Evolutionary conservation across 257 asterid species (phyloP), one percentile per base, ranked within the genome.

Genomic region (Primulina huaijiensis): DNA sequence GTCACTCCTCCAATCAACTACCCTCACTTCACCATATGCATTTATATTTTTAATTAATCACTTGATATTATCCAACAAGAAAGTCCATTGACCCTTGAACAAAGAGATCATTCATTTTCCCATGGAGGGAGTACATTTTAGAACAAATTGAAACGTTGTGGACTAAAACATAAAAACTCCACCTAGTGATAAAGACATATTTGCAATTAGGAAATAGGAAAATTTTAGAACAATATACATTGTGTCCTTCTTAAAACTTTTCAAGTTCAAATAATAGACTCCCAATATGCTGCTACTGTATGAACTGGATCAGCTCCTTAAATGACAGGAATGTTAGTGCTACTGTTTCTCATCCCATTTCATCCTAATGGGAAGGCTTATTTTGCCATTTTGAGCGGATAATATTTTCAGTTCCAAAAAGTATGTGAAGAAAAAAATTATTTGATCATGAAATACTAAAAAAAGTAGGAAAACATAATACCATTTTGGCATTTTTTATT

Each of bases 61-160:
- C 50, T 64, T 10, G 23, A n/a, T 67, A 29, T 56, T 64, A 16
- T 69, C 27, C 23, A 38, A 67, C 57, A 50, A 50, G 14, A 50
- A 50, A 50, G 20, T 50, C 14, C 57, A 50, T 16, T 50, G 20
- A 16, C 21, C 57, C 57, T 16, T 14, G 14, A 50, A 16, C 16
- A 50, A 50, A 50, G 21, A 14, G 57, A 50, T 50, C 57, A 16
- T 50, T 5, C 20, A 16, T 21, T 50, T 16, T 16, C 57, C 57
- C 21, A 50, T 50, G 20, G 20, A 17, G 6, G n/a, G 17, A 43
- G 19, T 43, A 43, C n/a, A 43, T 12, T 43, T 43, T 43, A 5
- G 57, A 50, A 17, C 21, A 12, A 43, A 50, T 50, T 50, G 55
- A 9, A 43, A 43, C 55, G 8, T 50, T 50, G 2, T 38, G 14